Evolutionary conservation across 2,329 filamentous ascomycete species (phyloP), one percentile per base, ranked within the genome.

Genomic region (Paradendryphiella salina): DNA sequence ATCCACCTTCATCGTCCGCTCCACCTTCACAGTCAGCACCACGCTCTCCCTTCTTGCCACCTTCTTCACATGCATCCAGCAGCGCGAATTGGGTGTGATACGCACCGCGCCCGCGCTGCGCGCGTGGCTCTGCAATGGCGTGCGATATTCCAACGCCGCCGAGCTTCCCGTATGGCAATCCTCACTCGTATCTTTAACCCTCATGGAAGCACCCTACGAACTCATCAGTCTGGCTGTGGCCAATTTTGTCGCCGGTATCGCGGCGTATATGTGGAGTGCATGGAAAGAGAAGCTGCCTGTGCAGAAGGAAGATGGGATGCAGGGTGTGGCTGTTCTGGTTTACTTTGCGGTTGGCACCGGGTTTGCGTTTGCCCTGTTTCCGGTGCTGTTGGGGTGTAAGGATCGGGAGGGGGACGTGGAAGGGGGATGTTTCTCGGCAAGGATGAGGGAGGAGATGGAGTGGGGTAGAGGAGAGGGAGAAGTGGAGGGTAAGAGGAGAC

Each of bases 191-290:
- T 46, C 51, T 10, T 46, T 57, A 14, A 51, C 54, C 29, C 34
- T 64, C 5, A 41, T 64, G 10, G 50, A 61, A n/a, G 46, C 48
- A 0, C 59, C 61, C 2, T 64, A 59, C 32, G 61, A 64, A 42
- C 33, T 62, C 17, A 40, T 64, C 3, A 45, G 38, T 21, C 53
- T 63, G 13, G 46, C 56, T 3, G 56, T 63, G 3, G 49, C 42
- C 10, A 37, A 50, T 9, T 57, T 61, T 31, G 26, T 64, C 2
- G 41, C 43, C 2, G 61, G 60, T 6, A 39, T 64, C 13, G 46
- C 56, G 1, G 43, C 55, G 3, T 63, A 63, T 37, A 45, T 64
- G 9, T 59, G 54, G 10, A 50, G 53, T 36, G 44, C 36, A 5
- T 60, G 52, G 50, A 42, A 47, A 13, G 20, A 49, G 9, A n/a